These are phyloP conservation scores for Myrmaecium sp. DNA, from an alignment of 2,329 filamentous ascomycete species.

Conservation along the genomic window DNA sequence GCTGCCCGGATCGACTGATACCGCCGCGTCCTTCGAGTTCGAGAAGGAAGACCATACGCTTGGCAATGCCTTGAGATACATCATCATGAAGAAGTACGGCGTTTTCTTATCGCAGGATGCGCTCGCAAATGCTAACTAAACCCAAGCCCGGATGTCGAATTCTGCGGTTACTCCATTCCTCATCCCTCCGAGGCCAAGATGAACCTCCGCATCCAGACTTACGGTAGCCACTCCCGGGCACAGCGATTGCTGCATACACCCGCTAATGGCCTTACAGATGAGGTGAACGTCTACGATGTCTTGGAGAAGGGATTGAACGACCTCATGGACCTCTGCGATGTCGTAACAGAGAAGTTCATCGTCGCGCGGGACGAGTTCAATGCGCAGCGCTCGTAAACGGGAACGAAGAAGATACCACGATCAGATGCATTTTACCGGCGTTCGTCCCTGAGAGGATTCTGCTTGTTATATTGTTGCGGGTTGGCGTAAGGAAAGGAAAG, in stretches of 20 bases:
- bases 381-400: slow-evolving; percentile 7
- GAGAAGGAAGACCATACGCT: slow-evolving; percentile 87
- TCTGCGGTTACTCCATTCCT: slow-evolving; percentile 95
- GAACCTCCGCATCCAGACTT: slow-evolving; percentile 95
- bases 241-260: neutral
- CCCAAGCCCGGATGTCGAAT: slow-evolving; percentile 77
- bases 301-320: slow-evolving; percentile 81
- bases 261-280: slow-evolving; percentile 34
- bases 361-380: slow-evolving; percentile 47
- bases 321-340: slow-evolving; percentile 80
- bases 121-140: neutral
- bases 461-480: no score
- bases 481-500: neutral
- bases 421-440: no score
- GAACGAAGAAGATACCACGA: neutral
- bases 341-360: slow-evolving; percentile 80
- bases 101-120: neutral
- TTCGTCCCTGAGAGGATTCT: no score
- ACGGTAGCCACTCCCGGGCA: slow-evolving; percentile 51
- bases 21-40: slow-evolving; percentile 89
- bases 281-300: slow-evolving; percentile 65
- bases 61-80: slow-evolving; percentile 82
- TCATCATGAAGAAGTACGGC: slow-evolving; percentile 95
- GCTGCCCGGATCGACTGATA: slow-evolving; percentile 70
- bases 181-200: slow-evolving; percentile 93